A percentile compares a stretch with the other conserved stretches of the same genome.
These are phyloP conservation scores for Phytophthora vignae DNA, from an alignment of 352 stramenopile genomes.

Conservation along the genomic window DNA sequence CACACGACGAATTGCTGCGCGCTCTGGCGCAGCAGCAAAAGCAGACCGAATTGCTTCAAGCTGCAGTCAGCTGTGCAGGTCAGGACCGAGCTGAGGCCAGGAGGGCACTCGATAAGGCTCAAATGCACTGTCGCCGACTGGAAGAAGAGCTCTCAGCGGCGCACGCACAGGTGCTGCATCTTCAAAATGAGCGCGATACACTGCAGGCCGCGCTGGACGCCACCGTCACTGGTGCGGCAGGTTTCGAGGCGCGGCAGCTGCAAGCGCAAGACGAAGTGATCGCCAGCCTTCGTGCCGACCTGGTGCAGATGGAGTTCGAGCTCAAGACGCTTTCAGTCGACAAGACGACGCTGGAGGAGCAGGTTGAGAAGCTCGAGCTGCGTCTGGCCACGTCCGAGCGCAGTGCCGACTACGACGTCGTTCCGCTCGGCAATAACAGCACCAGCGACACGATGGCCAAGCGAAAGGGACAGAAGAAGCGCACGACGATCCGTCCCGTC, in stretches of 20 bases:
- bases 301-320: slow-evolving; percentile 79
- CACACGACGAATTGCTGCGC: slow-evolving; percentile 59
- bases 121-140: slow-evolving; percentile 55
- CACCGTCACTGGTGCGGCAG: slow-evolving; percentile 26
- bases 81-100: slow-evolving; percentile 42
- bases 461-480: slow-evolving; percentile 46
- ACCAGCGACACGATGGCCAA: slow-evolving; percentile 34
- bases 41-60: slow-evolving; percentile 43
- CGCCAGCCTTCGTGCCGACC: slow-evolving; percentile 56
- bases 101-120: slow-evolving; percentile 55
- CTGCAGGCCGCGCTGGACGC: slow-evolving; percentile 46
- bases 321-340: slow-evolving; percentile 58
- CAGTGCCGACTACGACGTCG: slow-evolving; percentile 50
- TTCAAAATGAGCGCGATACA: slow-evolving; percentile 51
- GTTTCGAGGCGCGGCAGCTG: slow-evolving; percentile 44
- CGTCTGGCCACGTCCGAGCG: slow-evolving; percentile 21
- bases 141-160: slow-evolving; percentile 58
- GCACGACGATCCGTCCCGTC: slow-evolving; percentile 45
- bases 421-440: slow-evolving; percentile 44
- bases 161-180: slow-evolving; percentile 52
- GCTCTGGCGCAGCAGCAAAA: slow-evolving; percentile 56
- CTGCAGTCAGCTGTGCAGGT: slow-evolving; percentile 21
- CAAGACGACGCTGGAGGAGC: slow-evolving; percentile 45
- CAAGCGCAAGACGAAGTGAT: slow-evolving; percentile 60
- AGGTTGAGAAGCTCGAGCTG: slow-evolving; percentile 45